Base-by-base conservation (phyloP, 1,139 yeast species). In the Scheffersomyces illinoinensis region DNA sequence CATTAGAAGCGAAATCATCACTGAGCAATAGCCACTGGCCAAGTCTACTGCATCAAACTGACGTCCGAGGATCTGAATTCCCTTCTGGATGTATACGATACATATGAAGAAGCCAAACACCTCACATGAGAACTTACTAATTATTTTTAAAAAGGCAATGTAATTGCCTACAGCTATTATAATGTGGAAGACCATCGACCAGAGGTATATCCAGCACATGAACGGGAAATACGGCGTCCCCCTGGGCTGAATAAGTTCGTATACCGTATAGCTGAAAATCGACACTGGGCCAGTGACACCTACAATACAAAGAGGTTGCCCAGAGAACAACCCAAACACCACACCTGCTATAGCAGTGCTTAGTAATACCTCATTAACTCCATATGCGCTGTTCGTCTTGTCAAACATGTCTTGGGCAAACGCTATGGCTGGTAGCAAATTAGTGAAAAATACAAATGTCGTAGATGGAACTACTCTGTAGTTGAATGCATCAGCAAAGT, bases 401-500 rank as follows among this genome's bases (percentile, higher is more conserved):
- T 93, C 93, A 71, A 92, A 93, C 97, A 93, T 90, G 71, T 95
- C 99, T 70, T 93, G 98, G 0, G 98, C 97, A 80, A 95, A 95
- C 0, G 98, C 97, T 53, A 95, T 84, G 0, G 98, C 98, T 0
- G 99, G 99, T 43, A 95, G 77, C 53, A 95, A 72, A 70, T 95
- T 95, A 56, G 97, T 92, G 78, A 95, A 91, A 74, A 90, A 93
- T 52, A 93, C 90, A 71, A 84, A 93, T 2, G 90, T 75, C 0
- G 93, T 88, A 0, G 97, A 82, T 0, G 99, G 98, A 2, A 95
- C 79, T n/a, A 93, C 96, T 66, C 98, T 76, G 70, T 95, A 95
- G 70, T 91, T 89, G 76, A 84, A 81, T 0, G 95, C 93, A 74
- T 95, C 99, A 20, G 69, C 81, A 85, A 95, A 90, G 70, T 93